phyloP scores from a whole-genome alignment of 116 monocot species.

The Iris pallida region DNA sequence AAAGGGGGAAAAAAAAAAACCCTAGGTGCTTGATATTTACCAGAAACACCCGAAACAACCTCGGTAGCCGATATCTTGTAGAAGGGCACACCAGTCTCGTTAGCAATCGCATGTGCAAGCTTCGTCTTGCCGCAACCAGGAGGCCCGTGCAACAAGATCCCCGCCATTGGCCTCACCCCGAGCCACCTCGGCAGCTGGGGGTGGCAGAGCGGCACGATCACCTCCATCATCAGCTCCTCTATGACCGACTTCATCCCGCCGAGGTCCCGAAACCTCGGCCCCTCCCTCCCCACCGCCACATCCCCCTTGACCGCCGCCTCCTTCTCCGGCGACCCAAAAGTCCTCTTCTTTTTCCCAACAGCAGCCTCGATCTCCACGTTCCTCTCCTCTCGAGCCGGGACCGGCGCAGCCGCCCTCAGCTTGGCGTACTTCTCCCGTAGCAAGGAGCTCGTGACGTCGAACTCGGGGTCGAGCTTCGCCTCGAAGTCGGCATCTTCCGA shows the following conservation, averaged over 20 bases:
- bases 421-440: slow-evolving; percentile 48
- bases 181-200: slow-evolving; percentile 56
- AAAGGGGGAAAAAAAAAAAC: too few relatives aligned
- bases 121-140: slow-evolving; percentile 96
- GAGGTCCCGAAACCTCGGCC: slow-evolving; percentile 73
- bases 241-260: slow-evolving; percentile 70
- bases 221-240: slow-evolving; percentile 82
- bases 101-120: slow-evolving; percentile 90
- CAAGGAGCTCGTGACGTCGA: slow-evolving; percentile 53
- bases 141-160: slow-evolving; percentile 83
- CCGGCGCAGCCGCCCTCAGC: not conserved
- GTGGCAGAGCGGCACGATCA: slow-evolving; percentile 78
- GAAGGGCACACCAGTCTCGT: slow-evolving; percentile 86
- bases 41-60: slow-evolving; percentile 79
- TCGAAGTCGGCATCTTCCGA: slow-evolving; percentile 43
- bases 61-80: slow-evolving; percentile 86
- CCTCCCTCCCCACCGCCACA: slow-evolving; percentile 10
- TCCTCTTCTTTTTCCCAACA: slow-evolving; percentile 15
- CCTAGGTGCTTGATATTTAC: slow-evolving; percentile 18
- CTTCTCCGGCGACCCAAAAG: not conserved
- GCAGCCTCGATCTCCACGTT: slow-evolving; percentile 50
- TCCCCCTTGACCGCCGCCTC: slow-evolving; percentile 1
- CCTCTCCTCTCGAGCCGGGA: slow-evolving; percentile 7
- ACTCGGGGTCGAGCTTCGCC: slow-evolving; percentile 43
- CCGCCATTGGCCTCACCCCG: slow-evolving; percentile 68